Evolutionary conservation across 148 eudicot species (phyloP).

Genomic region (Nepenthes mirabilis): DNA sequence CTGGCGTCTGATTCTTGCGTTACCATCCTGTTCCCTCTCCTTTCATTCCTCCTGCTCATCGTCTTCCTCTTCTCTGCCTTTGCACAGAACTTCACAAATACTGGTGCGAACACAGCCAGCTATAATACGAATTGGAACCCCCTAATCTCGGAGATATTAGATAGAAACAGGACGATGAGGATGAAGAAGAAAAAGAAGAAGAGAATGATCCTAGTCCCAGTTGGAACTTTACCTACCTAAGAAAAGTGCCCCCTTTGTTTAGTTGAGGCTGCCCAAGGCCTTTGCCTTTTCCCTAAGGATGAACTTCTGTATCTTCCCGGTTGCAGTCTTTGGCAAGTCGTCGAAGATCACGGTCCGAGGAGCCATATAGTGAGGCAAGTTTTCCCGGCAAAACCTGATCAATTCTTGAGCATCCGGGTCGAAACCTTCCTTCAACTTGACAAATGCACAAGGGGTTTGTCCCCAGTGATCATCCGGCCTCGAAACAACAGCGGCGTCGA

Average conservation of each 20-base stretch:
- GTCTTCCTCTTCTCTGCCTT: no score
- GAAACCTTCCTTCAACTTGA: constrained; percentile 40
- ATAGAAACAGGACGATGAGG: no score
- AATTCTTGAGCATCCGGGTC: constrained; percentile 21
- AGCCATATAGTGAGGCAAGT: constrained; percentile 38
- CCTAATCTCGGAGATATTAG: no score
- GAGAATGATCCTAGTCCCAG: not conserved
- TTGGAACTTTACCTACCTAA: not conserved
- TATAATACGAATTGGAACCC: no score
- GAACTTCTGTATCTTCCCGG: constrained; percentile 62
- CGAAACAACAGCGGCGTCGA: constrained; percentile 56
- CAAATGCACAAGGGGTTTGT: constrained; percentile 60
- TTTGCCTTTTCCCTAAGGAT: constrained; percentile 42
- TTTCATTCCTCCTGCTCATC: no score
- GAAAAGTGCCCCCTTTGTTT: not conserved
- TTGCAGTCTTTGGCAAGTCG: constrained; percentile 48
- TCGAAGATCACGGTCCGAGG: constrained; percentile 38
- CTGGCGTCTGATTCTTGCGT: no score
- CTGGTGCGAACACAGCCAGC: no score
- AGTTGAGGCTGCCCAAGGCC: constrained; percentile 21
- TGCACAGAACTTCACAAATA: no score
- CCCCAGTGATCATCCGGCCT: constrained; percentile 69
- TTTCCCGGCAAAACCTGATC: constrained; percentile 27
- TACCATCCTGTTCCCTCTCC: no score
- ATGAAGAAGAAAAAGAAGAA: no score